Percentiles rank a stretch among this genome's conserved stretches.
Evolutionary conservation across 306 rosid genomes (phyloP).

Genomic region (Mimosa bimucronata): DNA sequence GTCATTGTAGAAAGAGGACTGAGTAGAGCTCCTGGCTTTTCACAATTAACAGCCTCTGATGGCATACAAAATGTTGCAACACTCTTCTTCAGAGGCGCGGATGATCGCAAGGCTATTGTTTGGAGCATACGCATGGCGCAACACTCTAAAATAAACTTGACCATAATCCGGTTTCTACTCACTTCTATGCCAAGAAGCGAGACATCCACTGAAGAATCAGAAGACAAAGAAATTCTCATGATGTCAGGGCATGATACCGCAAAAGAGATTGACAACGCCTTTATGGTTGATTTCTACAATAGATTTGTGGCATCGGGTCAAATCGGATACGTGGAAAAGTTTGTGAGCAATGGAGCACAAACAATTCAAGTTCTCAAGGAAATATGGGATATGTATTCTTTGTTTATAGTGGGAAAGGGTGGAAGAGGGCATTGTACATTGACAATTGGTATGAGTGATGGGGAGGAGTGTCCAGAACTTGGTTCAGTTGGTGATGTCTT

Average conservation of each 20-base stretch:
- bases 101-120: constrained; percentile 84
- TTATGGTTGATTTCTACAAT: constrained; percentile 76
- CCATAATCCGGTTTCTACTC: constrained; percentile 62
- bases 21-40: constrained; percentile 56
- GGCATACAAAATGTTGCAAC: constrained; percentile 66
- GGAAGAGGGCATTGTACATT: constrained; percentile 78
- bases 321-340: constrained; percentile 82
- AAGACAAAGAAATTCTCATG: constrained; percentile 61
- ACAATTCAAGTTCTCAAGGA: constrained; percentile 64
- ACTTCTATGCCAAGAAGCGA: constrained; percentile 28
- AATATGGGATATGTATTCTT: constrained; percentile 76
- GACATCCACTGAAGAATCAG: constrained; percentile 31
- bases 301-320: constrained; percentile 77
- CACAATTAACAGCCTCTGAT: constrained; percentile 53
- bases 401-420: constrained; percentile 86
- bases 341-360: constrained; percentile 63
- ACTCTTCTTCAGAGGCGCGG: constrained; percentile 80
- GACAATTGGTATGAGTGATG: constrained; percentile 85
- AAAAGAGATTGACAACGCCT: constrained; percentile 66
- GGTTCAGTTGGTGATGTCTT: constrained; percentile 95
- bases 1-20: constrained; percentile 65
- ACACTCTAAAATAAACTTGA: constrained; percentile 58
- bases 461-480: constrained; percentile 98
- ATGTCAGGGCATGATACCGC: constrained; percentile 57
- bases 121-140: constrained; percentile 81